Percentiles rank a stretch among this genome's conserved stretches.
These are phyloP conservation scores for Trichophyton equinum DNA, from an alignment of 2,329 filamentous ascomycete genomes.

Conservation along the genomic window DNA sequence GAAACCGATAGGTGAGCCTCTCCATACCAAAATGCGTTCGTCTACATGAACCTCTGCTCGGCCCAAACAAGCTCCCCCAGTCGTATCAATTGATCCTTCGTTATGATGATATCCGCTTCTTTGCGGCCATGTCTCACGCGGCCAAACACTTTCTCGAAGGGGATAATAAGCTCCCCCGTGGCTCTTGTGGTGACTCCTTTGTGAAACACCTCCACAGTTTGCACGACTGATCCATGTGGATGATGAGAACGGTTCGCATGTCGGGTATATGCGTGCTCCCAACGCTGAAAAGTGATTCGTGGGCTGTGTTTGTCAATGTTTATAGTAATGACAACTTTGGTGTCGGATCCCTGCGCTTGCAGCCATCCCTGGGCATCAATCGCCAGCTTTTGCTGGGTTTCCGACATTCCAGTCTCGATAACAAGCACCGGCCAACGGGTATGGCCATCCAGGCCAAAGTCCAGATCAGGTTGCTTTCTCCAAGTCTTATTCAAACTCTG, in stretches of 20 bases:
- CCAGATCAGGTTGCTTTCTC: background rate
- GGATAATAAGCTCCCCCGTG: background rate
- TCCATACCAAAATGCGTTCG: background rate
- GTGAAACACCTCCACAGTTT: background rate
- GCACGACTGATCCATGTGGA: background rate
- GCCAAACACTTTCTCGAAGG: background rate
- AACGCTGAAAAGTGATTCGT: background rate
- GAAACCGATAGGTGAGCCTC: no score
- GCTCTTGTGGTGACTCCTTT: background rate
- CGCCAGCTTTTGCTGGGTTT: background rate
- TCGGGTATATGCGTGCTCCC: background rate
- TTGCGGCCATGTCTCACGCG: background rate
- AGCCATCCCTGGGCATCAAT: slow-evolving; percentile 3
- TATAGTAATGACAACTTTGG: background rate
- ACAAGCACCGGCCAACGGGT: background rate
- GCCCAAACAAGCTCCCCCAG: background rate
- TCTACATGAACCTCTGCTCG: background rate
- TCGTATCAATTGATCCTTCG: background rate
- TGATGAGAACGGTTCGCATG: background rate
- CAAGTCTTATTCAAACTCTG: background rate
- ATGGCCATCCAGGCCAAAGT: background rate
- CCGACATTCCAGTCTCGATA: background rate
- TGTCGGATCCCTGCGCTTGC: background rate
- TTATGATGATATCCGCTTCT: background rate
- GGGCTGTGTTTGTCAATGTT: background rate